Base-by-base conservation (phyloP, 1,284 basidiomycete species). In the Boletus calvinii region DNA sequence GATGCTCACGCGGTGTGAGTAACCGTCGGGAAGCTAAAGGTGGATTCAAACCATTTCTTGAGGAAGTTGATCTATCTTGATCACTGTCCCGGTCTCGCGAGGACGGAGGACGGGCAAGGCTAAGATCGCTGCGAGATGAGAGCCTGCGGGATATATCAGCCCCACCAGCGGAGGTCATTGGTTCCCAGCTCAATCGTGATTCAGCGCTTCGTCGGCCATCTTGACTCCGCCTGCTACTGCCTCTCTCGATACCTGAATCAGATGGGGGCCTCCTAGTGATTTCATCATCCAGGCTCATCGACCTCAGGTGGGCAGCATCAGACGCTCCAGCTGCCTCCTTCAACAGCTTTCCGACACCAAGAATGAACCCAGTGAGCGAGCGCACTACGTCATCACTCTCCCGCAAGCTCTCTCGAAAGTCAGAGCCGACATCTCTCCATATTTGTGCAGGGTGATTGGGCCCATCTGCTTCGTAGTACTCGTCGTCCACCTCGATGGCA, bases 321-420 rank as follows among this genome's bases (percentile, higher is more conserved):
- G 68, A 59, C 24, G 59, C 54, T 44, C 68, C 70, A 15, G 69
- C 71, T 34, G 76, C 63, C 47, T 90, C 88, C 53, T 81, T 77
- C 50, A 90, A 66, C 8, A 87, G 74, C 64, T 79, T 81, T 24
- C 89, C 87, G 5, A 87, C 76, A 31, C 85, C 85, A 18, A 91
- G 71, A 56, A 92, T 67, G 55, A 92, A 81, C 36, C 80, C 81
- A 3, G 90, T 91, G 65, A 88, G 74, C 9, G 80, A 82, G 47
- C 90, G 73, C 1, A 91, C 83, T 38, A 90, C 72, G 62, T 91
- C 89, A 64, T 91, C 89, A 55, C 85, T 86, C 44, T 83, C 76
- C 59, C 85, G 74, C 55, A 87, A 58, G 44, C 80, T 78, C 51
- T 92, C 89, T 35, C 87, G 70, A 61, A 83, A 86, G 53, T 91